phyloP scores from a whole-genome alignment of 2,329 filamentous ascomycete species.

The Fusarium camptoceras region DNA sequence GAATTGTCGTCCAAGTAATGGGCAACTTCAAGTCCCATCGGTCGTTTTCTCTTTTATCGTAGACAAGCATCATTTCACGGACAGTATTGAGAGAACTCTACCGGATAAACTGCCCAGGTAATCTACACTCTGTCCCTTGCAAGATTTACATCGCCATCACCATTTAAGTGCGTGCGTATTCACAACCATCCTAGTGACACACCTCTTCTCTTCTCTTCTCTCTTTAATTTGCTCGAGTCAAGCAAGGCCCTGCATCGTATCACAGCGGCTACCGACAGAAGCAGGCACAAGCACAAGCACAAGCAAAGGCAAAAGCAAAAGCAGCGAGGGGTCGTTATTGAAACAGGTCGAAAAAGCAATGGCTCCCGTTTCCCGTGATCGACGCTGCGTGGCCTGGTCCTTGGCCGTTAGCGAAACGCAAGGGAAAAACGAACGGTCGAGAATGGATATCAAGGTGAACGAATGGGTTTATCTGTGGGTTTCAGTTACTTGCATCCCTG shows the following conservation, averaged over 20 bases:
- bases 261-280: conserved; percentile 12
- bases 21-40: conserved; percentile 39
- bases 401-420: conserved; percentile 14
- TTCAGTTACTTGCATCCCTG: background rate
- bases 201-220: background rate
- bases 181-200: background rate
- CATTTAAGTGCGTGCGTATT: too few species aligned
- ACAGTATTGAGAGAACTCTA: background rate
- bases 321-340: background rate
- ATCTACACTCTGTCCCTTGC: background rate
- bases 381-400: conserved; percentile 18
- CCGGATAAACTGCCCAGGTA: background rate
- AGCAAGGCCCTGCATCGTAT: background rate
- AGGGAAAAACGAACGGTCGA: background rate
- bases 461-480: background rate
- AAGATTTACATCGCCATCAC: conserved; percentile 17
- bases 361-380: conserved; percentile 21
- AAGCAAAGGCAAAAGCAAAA: background rate
- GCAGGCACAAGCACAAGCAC: too few species aligned
- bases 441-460: background rate
- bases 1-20: conserved; percentile 41
- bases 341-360: conserved; percentile 9
- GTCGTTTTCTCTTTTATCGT: conserved; percentile 32
- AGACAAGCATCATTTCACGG: conserved; percentile 19
- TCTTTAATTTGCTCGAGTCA: background rate